These are phyloP conservation scores for Candida argentea DNA, from an alignment of 805 yeast genomes.

Conservation along the genomic window DNA sequence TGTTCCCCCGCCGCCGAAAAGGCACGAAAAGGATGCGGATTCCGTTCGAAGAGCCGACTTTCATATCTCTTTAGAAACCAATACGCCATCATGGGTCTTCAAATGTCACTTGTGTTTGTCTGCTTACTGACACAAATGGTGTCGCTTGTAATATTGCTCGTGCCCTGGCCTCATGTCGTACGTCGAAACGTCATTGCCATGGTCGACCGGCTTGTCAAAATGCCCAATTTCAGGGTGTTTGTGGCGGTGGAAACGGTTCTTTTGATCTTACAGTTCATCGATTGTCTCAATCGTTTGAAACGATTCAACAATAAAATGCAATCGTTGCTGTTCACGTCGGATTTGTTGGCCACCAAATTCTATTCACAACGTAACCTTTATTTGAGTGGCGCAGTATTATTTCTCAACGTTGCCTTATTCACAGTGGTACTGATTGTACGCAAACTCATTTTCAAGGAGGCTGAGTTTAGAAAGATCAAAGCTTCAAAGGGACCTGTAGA, in stretches of 20 bases:
- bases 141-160: slow-evolving; percentile 34
- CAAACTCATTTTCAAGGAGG: slow-evolving; percentile 40
- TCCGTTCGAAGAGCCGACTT: too few relatives aligned
- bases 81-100: slow-evolving; percentile 29
- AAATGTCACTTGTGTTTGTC: slow-evolving; percentile 37
- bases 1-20: too few relatives aligned
- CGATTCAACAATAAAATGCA: slow-evolving; percentile 11
- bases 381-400: slow-evolving; percentile 53
- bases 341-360: slow-evolving; percentile 48
- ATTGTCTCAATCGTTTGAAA: slow-evolving; percentile 39
- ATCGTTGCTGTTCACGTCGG: slow-evolving; percentile 26
- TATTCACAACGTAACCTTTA: slow-evolving; percentile 56
- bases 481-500: slow-evolving; percentile 3
- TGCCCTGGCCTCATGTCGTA: slow-evolving; percentile 44
- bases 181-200: slow-evolving; percentile 34
- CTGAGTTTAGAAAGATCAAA: slow-evolving; percentile 14
- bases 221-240: slow-evolving; percentile 36
- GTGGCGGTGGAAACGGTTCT: slow-evolving; percentile 30
- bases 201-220: slow-evolving; percentile 22
- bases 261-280: slow-evolving; percentile 41
- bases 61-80: too few relatives aligned
- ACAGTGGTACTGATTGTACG: slow-evolving; percentile 43
- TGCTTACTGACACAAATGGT: slow-evolving; percentile 44
- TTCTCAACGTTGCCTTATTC: slow-evolving; percentile 42
- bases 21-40: too few relatives aligned